These are phyloP conservation scores for Cladosporium sp. DNA, from an alignment of 2,329 filamentous ascomycete genomes.

Conservation along the genomic window DNA sequence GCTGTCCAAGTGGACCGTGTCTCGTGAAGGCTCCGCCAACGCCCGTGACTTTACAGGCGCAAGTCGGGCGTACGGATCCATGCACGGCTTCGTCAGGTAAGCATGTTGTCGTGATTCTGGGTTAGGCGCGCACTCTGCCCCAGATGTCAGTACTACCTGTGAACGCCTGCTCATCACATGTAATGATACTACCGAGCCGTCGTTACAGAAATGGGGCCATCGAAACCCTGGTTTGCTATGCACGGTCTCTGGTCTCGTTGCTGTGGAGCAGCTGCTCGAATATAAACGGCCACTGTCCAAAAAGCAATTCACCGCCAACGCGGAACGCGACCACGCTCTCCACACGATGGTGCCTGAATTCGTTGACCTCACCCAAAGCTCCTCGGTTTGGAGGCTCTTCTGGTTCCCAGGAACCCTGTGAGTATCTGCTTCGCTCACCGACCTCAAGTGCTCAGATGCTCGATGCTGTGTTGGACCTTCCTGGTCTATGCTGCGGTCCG, in stretches of 20 bases:
- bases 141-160: background rate
- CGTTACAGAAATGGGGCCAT: background rate
- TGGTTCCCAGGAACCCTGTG: background rate
- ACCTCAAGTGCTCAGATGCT: background rate
- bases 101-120: background rate
- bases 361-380: background rate
- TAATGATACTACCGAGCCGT: background rate
- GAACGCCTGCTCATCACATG: background rate
- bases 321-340: background rate
- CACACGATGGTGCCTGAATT: background rate
- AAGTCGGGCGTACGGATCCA: background rate
- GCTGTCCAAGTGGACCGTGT: background rate
- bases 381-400: background rate
- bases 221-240: background rate
- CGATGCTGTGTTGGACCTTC: background rate
- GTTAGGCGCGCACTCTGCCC: background rate
- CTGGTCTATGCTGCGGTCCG: conserved; percentile 3
- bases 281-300: background rate
- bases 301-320: background rate
- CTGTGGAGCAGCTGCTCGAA: background rate
- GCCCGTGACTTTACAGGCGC: background rate
- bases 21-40: background rate
- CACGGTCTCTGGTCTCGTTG: background rate
- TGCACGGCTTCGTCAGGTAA: background rate
- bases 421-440: background rate